Conservation (phyloP, 192 early-diverging fungal genomes). For the Neocallimastix lanati region DNA sequence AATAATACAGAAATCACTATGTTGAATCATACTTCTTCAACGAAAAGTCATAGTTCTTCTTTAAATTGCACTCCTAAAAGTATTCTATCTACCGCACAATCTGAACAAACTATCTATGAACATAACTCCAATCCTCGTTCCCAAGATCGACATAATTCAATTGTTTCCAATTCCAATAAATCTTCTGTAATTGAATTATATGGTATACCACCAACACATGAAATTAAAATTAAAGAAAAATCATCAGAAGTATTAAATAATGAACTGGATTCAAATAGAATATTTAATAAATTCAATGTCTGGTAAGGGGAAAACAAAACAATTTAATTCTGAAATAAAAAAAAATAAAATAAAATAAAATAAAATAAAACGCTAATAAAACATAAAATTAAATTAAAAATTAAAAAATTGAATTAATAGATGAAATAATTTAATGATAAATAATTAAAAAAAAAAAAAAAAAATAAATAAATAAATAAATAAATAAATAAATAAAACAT, state of each 20-base stretch:
- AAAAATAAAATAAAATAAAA: too few relatives aligned
- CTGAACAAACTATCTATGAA: background rate
- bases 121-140: background rate
- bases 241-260: background rate
- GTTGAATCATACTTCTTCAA: background rate
- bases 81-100: background rate
- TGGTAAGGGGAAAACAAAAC: too few relatives aligned
- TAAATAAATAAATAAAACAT: too few relatives aligned
- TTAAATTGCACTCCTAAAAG: background rate
- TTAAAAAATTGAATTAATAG: too few relatives aligned
- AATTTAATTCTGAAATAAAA: too few relatives aligned
- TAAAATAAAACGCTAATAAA: too few relatives aligned
- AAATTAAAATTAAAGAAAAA: background rate
- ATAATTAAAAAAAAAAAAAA: too few relatives aligned
- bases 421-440: too few relatives aligned
- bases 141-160: background rate
- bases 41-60: background rate
- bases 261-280: background rate
- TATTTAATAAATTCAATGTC: background rate
- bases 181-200: background rate
- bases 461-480: too few relatives aligned
- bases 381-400: too few relatives aligned
- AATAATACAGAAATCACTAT: background rate
- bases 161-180: too few relatives aligned
- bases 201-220: background rate